A percentile compares a stretch with the other conserved stretches of the same genome.
phyloP scores from a whole-genome alignment of 2,329 filamentous ascomycete genomes.

The Phyllosticta paracitricarpa region DNA sequence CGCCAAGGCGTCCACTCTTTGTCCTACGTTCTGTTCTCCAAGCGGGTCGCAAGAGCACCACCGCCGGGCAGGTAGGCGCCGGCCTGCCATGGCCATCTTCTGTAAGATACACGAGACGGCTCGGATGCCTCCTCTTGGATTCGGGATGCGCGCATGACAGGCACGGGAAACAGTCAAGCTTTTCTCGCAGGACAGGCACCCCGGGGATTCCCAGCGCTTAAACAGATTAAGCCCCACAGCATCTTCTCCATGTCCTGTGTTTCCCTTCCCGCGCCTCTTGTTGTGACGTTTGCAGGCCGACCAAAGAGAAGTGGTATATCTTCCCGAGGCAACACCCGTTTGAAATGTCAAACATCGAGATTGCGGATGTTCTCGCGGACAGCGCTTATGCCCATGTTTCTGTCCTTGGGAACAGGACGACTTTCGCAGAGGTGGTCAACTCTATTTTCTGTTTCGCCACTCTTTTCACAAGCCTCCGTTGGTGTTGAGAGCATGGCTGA shows the following conservation, averaged over 20 bases:
- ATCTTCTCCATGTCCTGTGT: not conserved
- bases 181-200: not conserved
- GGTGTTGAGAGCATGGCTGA: not conserved
- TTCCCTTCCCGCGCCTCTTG: not conserved
- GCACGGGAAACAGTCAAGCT: not conserved
- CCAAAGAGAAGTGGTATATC: not conserved
- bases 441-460: not conserved
- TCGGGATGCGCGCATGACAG: not conserved
- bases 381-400: not conserved
- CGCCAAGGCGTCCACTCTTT: not conserved
- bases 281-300: not conserved
- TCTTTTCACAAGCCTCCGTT: not conserved
- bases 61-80: not conserved
- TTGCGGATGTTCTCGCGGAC: not conserved
- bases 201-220: not conserved
- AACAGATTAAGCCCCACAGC: not conserved
- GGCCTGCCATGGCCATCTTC: not conserved
- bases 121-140: not conserved
- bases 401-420: not conserved
- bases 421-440: not conserved
- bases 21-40: slow-evolving; percentile 7
- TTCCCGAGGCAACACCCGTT: not conserved
- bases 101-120: not conserved
- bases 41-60: slow-evolving; percentile 1
- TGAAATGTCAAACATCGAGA: not conserved